Evolutionary conservation across 148 eudicot genomes (phyloP).

Genomic region (Rhododendron ovatum): DNA sequence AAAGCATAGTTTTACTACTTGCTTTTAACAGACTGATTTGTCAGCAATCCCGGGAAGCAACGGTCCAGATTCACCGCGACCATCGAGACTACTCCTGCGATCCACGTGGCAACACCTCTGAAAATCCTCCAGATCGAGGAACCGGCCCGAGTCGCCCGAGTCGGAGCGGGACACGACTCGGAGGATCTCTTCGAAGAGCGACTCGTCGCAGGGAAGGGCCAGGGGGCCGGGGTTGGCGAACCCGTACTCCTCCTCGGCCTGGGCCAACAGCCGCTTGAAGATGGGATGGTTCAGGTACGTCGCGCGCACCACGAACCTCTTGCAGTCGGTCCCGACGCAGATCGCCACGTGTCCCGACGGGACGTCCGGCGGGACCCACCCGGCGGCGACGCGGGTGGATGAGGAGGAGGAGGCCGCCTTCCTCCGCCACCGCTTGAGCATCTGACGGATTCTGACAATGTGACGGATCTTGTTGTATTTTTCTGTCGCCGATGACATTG

Average conservation of each 20-base stretch:
- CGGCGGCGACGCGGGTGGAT: neutral
- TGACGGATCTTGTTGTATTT: slow-evolving; percentile 48
- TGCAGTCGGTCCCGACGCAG: slow-evolving; percentile 25
- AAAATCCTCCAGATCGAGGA: slow-evolving; percentile 16
- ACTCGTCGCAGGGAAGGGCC: slow-evolving; percentile 35
- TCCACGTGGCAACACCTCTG: slow-evolving; percentile 23
- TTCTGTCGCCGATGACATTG: slow-evolving; percentile 19
- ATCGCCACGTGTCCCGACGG: slow-evolving; percentile 49
- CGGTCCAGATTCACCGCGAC: slow-evolving; percentile 24
- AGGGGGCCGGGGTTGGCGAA: slow-evolving; percentile 31
- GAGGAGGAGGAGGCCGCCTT: slow-evolving; percentile 22
- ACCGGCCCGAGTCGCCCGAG: neutral
- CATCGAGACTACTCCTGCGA: neutral
- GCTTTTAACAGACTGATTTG: slow-evolving; percentile 7
- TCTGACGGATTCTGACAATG: slow-evolving; percentile 63
- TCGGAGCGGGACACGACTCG: slow-evolving; percentile 18
- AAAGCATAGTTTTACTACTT: neutral
- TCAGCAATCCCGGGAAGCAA: slow-evolving; percentile 19
- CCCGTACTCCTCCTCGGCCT: slow-evolving; percentile 45
- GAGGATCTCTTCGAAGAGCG: slow-evolving; percentile 28
- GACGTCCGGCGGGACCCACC: slow-evolving; percentile 31
- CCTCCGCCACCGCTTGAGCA: slow-evolving; percentile 50
- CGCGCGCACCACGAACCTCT: slow-evolving; percentile 34
- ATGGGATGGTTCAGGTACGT: slow-evolving; percentile 43
- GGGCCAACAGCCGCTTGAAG: slow-evolving; percentile 24